Percentiles rank a stretch among this genome's conserved stretches.
phyloP scores from a whole-genome alignment of 495 filamentous ascomycete species.

The Sabuloglossum arenarium region DNA sequence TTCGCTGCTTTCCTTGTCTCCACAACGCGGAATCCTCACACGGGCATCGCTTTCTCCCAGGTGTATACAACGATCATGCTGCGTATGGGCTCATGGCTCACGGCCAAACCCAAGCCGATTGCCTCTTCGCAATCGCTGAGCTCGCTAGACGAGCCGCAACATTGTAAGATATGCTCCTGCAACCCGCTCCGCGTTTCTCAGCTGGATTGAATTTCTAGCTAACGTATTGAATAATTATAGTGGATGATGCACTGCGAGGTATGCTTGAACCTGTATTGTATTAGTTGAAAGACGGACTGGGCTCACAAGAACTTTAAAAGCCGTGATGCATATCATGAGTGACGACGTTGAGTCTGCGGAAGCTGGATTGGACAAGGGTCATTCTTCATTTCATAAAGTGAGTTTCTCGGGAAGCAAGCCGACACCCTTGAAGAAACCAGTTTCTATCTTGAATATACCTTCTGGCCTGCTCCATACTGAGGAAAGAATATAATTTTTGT shows the following conservation, averaged over 20 bases:
- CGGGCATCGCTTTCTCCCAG: too few species aligned
- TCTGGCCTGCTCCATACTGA: neutral
- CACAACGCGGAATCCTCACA: too few species aligned
- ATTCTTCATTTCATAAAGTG: conserved; percentile 81
- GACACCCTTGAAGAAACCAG: neutral
- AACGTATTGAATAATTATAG: conserved; percentile 15
- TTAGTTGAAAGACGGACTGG: neutral
- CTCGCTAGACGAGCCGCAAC: conserved; percentile 33
- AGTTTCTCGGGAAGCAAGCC: conserved; percentile 10
- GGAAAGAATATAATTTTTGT: neutral
- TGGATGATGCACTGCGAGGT: conserved; percentile 44
- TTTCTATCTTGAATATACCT: neutral
- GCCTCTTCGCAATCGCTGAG: conserved; percentile 35
- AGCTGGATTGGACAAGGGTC: conserved; percentile 40
- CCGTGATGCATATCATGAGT: conserved; percentile 54
- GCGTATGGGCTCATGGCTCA: conserved; percentile 29
- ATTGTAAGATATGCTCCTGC: conserved; percentile 25
- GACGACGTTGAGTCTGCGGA: conserved; percentile 87
- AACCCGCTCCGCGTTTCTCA: neutral
- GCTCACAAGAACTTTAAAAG: conserved; percentile 4
- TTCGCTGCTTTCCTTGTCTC: too few species aligned
- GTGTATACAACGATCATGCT: conserved; percentile 2
- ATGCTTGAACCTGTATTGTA: conserved; percentile 8
- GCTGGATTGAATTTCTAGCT: neutral
- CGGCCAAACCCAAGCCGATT: conserved; percentile 24